Percentiles rank a stretch among this genome's conserved stretches.
Evolutionary conservation across 805 yeast species (phyloP).

Genomic region (Wickerhamomyces silvicola): DNA sequence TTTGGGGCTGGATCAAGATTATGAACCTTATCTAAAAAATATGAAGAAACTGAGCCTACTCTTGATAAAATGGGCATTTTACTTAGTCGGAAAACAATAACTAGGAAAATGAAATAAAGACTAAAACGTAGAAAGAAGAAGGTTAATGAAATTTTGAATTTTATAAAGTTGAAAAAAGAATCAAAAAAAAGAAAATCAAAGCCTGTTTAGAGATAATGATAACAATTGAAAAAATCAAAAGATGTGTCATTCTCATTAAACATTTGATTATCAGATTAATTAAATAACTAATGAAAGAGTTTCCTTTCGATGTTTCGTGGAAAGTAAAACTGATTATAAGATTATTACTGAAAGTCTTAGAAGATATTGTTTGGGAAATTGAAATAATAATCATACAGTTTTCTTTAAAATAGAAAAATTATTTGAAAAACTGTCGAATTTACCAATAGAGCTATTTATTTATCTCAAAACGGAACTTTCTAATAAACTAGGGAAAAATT

Average conservation of each 20-base stretch:
- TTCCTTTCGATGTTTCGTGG: conserved; percentile 16
- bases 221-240: conserved; percentile 17
- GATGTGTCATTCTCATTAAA: conserved; percentile 10
- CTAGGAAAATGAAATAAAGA: conserved; percentile 10
- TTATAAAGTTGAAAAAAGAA: conserved; percentile 15
- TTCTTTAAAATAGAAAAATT: too few relatives aligned
- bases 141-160: conserved; percentile 9
- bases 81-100: conserved; percentile 3
- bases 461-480: conserved; percentile 12
- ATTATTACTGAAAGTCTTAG: conserved; percentile 12
- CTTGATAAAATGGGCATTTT: background rate
- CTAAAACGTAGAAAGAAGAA: conserved; percentile 11
- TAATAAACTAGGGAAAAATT: conserved; percentile 8
- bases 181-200: conserved; percentile 9
- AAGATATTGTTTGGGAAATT: conserved; percentile 15
- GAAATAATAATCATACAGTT: conserved; percentile 11
- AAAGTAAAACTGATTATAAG: conserved; percentile 12
- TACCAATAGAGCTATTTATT: conserved; percentile 12
- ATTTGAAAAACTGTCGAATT: conserved; percentile 9
- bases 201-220: conserved; percentile 14
- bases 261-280: conserved; percentile 12
- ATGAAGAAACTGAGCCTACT: background rate
- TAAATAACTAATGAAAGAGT: conserved; percentile 7
- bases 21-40: background rate
- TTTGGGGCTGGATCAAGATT: background rate